Conservation (phyloP, 306 rosid species). For the Spatholobus suberectus region DNA sequence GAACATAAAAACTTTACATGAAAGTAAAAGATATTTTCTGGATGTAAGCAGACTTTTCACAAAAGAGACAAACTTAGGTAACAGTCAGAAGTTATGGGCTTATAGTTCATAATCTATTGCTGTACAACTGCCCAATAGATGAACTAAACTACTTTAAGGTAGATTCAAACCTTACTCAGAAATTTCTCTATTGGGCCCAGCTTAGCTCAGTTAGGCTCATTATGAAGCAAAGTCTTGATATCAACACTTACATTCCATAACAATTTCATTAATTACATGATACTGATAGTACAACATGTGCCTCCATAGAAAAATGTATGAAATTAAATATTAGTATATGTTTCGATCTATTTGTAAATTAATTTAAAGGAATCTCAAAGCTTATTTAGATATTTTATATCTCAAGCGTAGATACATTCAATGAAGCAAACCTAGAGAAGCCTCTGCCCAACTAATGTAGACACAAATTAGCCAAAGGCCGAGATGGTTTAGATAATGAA, state of each 20-base stretch:
- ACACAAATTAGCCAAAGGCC: not conserved
- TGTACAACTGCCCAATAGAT: slow-evolving; percentile 6
- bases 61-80: not conserved
- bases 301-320: not conserved
- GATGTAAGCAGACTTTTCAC: not conserved
- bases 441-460: not conserved
- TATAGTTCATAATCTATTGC: not conserved
- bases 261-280: not conserved
- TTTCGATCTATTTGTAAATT: not conserved
- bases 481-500: not conserved
- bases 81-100: slow-evolving; percentile 1
- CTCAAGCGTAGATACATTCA: no score
- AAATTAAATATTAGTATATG: not conserved
- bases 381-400: no score
- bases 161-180: not conserved
- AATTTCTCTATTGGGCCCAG: not conserved
- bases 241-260: not conserved
- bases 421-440: no score
- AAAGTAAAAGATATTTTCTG: not conserved
- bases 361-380: slow-evolving; percentile 14
- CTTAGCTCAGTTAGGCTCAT: not conserved
- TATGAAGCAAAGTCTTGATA: not conserved
- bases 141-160: not conserved
- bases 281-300: not conserved
- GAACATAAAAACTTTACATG: slow-evolving; percentile 11